Percentiles rank a stretch among this genome's conserved stretches.
Evolutionary conservation across 139 green algal species (phyloP).

Genomic region (Edaphochlamys debaryana): DNA sequence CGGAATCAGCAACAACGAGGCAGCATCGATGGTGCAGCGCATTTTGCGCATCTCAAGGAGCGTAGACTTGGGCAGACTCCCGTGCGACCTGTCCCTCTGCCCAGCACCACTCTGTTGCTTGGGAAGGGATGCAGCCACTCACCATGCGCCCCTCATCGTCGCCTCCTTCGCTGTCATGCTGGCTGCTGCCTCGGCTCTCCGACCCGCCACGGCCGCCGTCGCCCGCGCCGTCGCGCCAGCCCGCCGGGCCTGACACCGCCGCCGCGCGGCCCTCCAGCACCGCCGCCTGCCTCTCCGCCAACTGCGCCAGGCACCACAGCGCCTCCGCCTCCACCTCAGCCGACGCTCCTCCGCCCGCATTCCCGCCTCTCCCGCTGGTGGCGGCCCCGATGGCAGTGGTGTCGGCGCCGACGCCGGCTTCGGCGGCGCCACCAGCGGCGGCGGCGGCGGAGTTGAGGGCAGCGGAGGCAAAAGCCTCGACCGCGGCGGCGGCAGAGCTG

Average conservation of each 20-base stretch:
- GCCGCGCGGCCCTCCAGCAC: conserved; percentile 15
- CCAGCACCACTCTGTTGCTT: too few relatives aligned
- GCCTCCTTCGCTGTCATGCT: too few relatives aligned
- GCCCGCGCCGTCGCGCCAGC: neutral
- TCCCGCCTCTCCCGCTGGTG: neutral
- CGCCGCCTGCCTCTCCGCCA: conserved; percentile 31
- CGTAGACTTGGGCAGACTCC: too few relatives aligned
- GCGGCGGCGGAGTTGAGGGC: conserved; percentile 2
- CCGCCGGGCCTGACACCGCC: neutral
- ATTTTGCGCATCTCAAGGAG: too few relatives aligned
- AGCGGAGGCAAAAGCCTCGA: conserved; percentile 2
- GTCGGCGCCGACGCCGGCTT: neutral
- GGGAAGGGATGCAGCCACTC: too few relatives aligned
- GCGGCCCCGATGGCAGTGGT: neutral
- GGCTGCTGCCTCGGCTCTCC: too few relatives aligned
- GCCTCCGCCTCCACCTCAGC: conserved; percentile 24
- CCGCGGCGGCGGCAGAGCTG: conserved; percentile 4
- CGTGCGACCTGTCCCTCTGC: too few relatives aligned
- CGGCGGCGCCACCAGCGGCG: neutral
- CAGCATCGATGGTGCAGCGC: too few relatives aligned
- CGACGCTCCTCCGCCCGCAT: neutral
- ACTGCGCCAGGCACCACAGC: conserved; percentile 38
- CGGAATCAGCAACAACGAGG: too few relatives aligned
- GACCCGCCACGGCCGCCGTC: too few relatives aligned
- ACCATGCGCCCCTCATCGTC: too few relatives aligned